Percentiles rank a stretch among this genome's conserved stretches.
Evolutionary conservation across 441 rosid species (phyloP).

Genomic region (Erysimum pusillum): DNA sequence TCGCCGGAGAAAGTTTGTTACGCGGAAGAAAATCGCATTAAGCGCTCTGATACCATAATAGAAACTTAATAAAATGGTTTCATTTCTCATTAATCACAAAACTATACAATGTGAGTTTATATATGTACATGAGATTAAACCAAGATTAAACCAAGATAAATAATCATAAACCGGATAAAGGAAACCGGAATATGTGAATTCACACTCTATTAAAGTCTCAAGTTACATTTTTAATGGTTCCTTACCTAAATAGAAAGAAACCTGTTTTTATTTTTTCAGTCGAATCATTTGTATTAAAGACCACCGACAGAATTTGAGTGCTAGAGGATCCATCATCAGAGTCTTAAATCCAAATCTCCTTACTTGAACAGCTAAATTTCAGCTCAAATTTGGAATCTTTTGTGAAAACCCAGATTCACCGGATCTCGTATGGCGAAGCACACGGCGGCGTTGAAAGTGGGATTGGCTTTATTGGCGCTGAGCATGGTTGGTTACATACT

Average conservation of each 20-base stretch:
- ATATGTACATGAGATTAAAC: too few relatives aligned
- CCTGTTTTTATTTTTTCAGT: neutral
- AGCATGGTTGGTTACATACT: conserved; percentile 78
- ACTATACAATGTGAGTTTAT: too few relatives aligned
- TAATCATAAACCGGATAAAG: too few relatives aligned
- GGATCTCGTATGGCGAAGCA: conserved; percentile 56
- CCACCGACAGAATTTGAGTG: conserved; percentile 14
- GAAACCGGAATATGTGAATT: too few relatives aligned
- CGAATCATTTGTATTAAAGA: neutral
- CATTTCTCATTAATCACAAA: too few relatives aligned
- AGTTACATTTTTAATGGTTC: neutral
- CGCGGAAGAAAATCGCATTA: too few relatives aligned
- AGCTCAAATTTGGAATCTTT: conserved; percentile 22
- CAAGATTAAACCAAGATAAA: too few relatives aligned
- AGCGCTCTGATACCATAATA: too few relatives aligned
- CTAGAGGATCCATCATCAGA: neutral
- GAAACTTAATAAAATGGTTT: too few relatives aligned
- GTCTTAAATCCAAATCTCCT: neutral
- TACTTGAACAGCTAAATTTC: conserved; percentile 13
- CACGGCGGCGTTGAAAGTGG: conserved; percentile 68
- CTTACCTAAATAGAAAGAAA: neutral
- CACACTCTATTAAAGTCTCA: too few relatives aligned
- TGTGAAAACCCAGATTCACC: neutral
- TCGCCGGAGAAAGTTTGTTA: too few relatives aligned
- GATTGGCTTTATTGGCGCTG: conserved; percentile 59